phyloP scores from a whole-genome alignment of 2,329 filamentous ascomycete species.

The Sporothrix pallida region DNA sequence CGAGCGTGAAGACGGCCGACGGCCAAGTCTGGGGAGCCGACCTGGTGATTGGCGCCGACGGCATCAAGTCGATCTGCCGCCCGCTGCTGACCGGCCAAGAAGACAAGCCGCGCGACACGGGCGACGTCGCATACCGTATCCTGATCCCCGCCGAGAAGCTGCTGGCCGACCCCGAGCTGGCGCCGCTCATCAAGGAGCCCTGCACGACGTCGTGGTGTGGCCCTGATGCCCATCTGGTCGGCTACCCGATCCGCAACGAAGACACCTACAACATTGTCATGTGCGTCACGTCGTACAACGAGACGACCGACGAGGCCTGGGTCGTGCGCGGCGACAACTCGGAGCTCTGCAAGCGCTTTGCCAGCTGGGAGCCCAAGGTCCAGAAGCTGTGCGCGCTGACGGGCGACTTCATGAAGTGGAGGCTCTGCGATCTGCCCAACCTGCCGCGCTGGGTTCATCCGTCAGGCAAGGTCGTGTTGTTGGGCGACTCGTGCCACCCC shows the following conservation, averaged over 20 bases:
- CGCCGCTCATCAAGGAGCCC: conserved; percentile 41
- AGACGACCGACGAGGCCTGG: conserved; percentile 36
- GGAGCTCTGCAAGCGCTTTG: conserved; percentile 47
- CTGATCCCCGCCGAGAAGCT: conserved; percentile 42
- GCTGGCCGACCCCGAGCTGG: conserved; percentile 42
- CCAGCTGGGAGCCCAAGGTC: conserved; percentile 46
- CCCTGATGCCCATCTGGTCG: conserved; percentile 44
- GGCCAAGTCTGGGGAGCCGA: conserved; percentile 39
- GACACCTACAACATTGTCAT: conserved; percentile 46
- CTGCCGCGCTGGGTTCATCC: conserved; percentile 51
- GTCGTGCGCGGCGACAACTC: conserved; percentile 44
- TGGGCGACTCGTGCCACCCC: conserved; percentile 54
- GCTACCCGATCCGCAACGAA: conserved; percentile 43
- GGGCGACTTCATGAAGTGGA: conserved; percentile 53
- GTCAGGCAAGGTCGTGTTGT: conserved; percentile 48
- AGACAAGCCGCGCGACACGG: conserved; percentile 41
- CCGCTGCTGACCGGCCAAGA: conserved; percentile 41
- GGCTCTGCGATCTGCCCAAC: conserved; percentile 50
- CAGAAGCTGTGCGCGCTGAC: conserved; percentile 46
- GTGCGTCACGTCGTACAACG: conserved; percentile 38
- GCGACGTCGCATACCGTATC: conserved; percentile 47
- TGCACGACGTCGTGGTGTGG: conserved; percentile 45
- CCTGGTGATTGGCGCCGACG: conserved; percentile 41
- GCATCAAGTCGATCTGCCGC: conserved; percentile 42
- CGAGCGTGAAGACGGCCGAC: conserved; percentile 35